phyloP scores from a whole-genome alignment of 164 flowering plant species.

The Hamamelis virginiana region DNA sequence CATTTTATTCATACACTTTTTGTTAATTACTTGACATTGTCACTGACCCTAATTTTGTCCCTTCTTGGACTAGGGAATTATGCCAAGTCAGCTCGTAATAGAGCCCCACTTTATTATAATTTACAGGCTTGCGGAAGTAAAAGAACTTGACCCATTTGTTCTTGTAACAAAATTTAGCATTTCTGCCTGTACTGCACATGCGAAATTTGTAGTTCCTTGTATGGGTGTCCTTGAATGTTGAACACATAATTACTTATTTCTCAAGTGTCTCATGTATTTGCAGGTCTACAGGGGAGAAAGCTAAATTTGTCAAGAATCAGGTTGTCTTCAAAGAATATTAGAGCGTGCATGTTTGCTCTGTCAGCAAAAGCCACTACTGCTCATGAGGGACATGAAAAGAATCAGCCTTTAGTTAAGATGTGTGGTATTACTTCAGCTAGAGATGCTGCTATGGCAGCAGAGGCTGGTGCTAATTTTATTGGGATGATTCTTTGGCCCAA shows the following conservation, averaged over 20 bases:
- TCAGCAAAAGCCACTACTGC: neutral
- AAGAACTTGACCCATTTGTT: neutral
- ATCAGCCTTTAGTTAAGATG: constrained; percentile 68
- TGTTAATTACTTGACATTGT: too few relatives aligned
- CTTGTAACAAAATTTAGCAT: neutral
- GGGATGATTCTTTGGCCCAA: constrained; percentile 98
- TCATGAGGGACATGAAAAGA: constrained; percentile 16
- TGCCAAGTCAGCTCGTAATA: neutral
- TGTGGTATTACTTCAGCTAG: constrained; percentile 79
- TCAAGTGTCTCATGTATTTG: neutral
- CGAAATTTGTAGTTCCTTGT: neutral
- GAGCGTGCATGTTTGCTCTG: constrained; percentile 9
- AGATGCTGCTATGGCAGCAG: constrained; percentile 80
- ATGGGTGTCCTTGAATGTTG: neutral
- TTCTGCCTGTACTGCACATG: neutral
- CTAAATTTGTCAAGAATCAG: constrained; percentile 4
- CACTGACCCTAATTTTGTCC: too few relatives aligned
- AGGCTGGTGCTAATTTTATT: constrained; percentile 78
- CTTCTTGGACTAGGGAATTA: too few relatives aligned
- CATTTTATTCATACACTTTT: too few relatives aligned
- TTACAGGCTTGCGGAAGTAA: neutral
- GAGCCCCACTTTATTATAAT: neutral
- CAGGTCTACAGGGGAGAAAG: constrained; percentile 21
- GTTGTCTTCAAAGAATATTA: constrained; percentile 1
- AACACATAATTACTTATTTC: neutral